phyloP scores from a whole-genome alignment of 1,139 yeast species.

The Geotrichum macrosporum region DNA sequence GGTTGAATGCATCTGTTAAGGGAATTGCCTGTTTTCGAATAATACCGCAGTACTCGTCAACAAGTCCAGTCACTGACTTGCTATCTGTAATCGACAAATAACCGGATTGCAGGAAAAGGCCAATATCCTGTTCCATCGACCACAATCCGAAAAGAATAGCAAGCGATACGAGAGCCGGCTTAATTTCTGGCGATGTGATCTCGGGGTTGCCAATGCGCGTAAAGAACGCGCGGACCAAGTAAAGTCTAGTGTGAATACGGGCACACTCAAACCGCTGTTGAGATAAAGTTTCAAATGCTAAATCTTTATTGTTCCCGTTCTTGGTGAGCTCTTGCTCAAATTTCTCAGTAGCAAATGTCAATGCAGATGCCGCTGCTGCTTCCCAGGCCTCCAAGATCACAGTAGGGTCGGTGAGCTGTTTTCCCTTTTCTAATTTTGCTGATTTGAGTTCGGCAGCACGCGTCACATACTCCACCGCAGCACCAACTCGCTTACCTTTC shows the following conservation, averaged over 20 bases:
- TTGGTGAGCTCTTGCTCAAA: conserved; percentile 23
- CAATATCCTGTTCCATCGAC: conserved; percentile 70
- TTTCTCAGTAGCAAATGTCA: conserved; percentile 32
- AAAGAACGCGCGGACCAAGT: conserved; percentile 34
- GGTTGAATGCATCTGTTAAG: conserved; percentile 83
- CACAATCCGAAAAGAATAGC: conserved; percentile 63
- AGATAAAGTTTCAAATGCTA: conserved; percentile 38
- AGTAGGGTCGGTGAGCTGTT: conserved; percentile 25
- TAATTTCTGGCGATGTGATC: conserved; percentile 30
- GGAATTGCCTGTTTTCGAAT: conserved; percentile 69
- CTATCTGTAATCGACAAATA: conserved; percentile 45
- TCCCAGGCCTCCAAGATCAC: conserved; percentile 39
- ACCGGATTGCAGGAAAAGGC: conserved; percentile 64
- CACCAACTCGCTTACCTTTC: conserved; percentile 30
- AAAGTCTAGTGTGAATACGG: conserved; percentile 36
- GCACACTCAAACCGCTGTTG: conserved; percentile 39
- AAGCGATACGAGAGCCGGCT: conserved; percentile 45
- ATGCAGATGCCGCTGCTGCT: conserved; percentile 36
- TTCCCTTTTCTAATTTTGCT: conserved; percentile 29
- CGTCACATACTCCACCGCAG: conserved; percentile 26
- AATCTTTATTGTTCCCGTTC: conserved; percentile 29
- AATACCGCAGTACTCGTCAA: conserved; percentile 37
- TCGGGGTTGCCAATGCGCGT: conserved; percentile 27
- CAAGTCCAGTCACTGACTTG: conserved; percentile 35
- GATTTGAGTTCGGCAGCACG: conserved; percentile 25